A percentile compares a stretch with the other conserved stretches of the same genome.
Conservation (phyloP, 2,329 filamentous ascomycete genomes). For the Colletotrichum lupini region DNA sequence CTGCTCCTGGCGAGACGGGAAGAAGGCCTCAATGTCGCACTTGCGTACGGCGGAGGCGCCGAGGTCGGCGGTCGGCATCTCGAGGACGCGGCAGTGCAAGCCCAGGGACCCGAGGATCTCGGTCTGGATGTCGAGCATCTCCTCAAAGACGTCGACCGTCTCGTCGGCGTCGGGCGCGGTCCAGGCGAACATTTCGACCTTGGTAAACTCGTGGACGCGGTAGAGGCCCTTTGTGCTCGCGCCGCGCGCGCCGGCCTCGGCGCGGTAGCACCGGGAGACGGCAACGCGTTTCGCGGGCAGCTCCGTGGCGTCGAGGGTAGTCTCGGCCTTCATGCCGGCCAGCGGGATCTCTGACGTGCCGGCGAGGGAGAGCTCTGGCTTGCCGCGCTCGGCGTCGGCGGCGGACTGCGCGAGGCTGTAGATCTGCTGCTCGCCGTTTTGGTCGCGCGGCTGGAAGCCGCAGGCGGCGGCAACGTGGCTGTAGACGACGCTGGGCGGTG, state of each 20-base stretch:
- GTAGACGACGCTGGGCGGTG: conserved; percentile 92
- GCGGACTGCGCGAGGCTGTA: conserved; percentile 79
- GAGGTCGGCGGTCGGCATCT: conserved; percentile 91
- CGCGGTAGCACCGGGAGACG: conserved; percentile 92
- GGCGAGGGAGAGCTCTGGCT: conserved; percentile 79
- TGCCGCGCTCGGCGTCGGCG: conserved; percentile 69
- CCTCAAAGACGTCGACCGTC: conserved; percentile 75
- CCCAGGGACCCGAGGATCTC: conserved; percentile 83
- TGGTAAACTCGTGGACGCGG: conserved; percentile 97
- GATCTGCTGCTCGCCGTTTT: conserved; percentile 90
- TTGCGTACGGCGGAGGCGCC: conserved; percentile 90
- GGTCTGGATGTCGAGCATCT: conserved; percentile 88
- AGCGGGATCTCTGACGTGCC: conserved; percentile 96
- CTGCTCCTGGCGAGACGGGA: conserved; percentile 78
- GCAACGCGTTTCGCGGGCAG: conserved; percentile 85
- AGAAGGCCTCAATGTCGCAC: conserved; percentile 92
- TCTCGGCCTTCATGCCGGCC: conserved; percentile 87
- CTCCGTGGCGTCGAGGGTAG: conserved; percentile 70
- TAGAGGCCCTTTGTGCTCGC: conserved; percentile 94
- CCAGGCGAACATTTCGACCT: conserved; percentile 98
- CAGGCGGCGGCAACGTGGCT: conserved; percentile 90
- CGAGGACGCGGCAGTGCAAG: conserved; percentile 87
- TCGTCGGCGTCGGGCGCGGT: conserved; percentile 66
- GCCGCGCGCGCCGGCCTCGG: conserved; percentile 91
- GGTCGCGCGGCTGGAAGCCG: conserved; percentile 93